Evolutionary conservation across 495 filamentous ascomycete genomes (phyloP).

Genomic region (Staphylotrichum tortipilum): DNA sequence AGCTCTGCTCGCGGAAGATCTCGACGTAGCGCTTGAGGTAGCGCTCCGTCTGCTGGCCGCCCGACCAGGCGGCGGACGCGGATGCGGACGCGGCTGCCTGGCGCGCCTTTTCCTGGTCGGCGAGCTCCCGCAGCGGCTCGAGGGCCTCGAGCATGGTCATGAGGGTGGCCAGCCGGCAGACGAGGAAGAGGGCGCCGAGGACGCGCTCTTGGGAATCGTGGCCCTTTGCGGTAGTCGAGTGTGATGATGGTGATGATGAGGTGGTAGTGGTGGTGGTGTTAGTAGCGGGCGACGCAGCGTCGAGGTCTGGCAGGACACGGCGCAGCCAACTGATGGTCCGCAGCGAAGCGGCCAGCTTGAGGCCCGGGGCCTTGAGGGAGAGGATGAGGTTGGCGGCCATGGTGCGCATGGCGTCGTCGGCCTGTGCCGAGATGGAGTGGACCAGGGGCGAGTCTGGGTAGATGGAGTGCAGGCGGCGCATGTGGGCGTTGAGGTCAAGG

Average conservation of each 20-base stretch:
- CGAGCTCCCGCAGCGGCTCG: slow-evolving; percentile 76
- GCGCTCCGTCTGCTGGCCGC: slow-evolving; percentile 85
- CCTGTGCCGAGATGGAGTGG: slow-evolving; percentile 61
- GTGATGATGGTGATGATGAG: slow-evolving; percentile 13
- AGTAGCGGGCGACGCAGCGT: slow-evolving; percentile 21
- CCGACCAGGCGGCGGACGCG: slow-evolving; percentile 47
- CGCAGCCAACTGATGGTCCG: slow-evolving; percentile 88
- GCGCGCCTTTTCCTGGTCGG: slow-evolving; percentile 70
- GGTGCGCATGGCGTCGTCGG: slow-evolving; percentile 79
- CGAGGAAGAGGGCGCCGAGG: slow-evolving; percentile 76
- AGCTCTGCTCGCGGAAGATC: slow-evolving; percentile 96
- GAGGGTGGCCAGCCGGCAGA: slow-evolving; percentile 75
- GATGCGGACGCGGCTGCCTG: slow-evolving; percentile 19
- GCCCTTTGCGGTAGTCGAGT: no score
- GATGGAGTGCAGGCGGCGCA: slow-evolving; percentile 72
- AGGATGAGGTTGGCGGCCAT: slow-evolving; percentile 81
- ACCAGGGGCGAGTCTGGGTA: slow-evolving; percentile 75
- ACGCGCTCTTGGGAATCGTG: slow-evolving; percentile 48
- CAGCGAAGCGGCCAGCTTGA: slow-evolving; percentile 87
- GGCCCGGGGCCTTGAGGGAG: slow-evolving; percentile 61
- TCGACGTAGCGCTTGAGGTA: slow-evolving; percentile 95
- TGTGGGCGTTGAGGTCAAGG: slow-evolving; percentile 88
- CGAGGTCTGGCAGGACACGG: slow-evolving; percentile 71
- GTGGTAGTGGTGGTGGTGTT: not conserved
- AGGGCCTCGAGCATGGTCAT: slow-evolving; percentile 73